Evolutionary conservation across 768 basidiomycete genomes (phyloP), one percentile per base, ranked within the genome.

Genomic region (Suillus fuscotomentosus): DNA sequence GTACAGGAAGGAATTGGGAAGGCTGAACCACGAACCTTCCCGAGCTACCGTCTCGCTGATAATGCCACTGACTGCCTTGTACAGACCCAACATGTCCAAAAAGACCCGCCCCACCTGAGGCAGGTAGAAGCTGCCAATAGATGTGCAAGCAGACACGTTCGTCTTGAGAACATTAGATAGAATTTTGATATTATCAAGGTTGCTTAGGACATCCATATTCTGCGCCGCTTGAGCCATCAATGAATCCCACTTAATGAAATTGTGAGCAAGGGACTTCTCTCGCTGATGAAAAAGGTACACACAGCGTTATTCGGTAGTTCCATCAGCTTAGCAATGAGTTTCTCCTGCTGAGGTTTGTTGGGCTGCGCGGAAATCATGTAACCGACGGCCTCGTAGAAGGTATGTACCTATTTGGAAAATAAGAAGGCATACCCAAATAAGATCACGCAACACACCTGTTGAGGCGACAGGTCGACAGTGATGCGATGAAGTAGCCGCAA

Each of bases 341-440:
- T 91, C 78, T 99, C 97, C 75, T 99, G 97, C 70, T 91, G 92
- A 13, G 94, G 90, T 76, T 97, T 97, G 78, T 99, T 98, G 60
- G 97, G 96, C 72, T 99, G 97, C 2, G 97, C 95, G 24, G 95
- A 95, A 70, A 99, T 97, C 97, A 99, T 99, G 82, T 98, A 95
- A 5, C 97, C 97, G 56, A 99, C 92, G 7, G 97, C 97, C 78
- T 99, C 97, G 70, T 99, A 99, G 82, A 98, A 99, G 0, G 97
- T 98, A 75, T 99, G 97, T 38, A 97, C 95, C 75, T 82, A 75
- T 59, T 42, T 24, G 17, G 17, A 42, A 31, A 36, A 63, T 54
- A 45, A 51, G 55, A 45, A 43, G 15, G 38, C 22, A 60, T 71
- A 68, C 67, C 57, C 63, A 62, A 47, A 68, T 41, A 57, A 59